Evolutionary conservation across 768 basidiomycete species (phyloP), one percentile per base, ranked within the genome.

Genomic region (Sutorius australiensis): DNA sequence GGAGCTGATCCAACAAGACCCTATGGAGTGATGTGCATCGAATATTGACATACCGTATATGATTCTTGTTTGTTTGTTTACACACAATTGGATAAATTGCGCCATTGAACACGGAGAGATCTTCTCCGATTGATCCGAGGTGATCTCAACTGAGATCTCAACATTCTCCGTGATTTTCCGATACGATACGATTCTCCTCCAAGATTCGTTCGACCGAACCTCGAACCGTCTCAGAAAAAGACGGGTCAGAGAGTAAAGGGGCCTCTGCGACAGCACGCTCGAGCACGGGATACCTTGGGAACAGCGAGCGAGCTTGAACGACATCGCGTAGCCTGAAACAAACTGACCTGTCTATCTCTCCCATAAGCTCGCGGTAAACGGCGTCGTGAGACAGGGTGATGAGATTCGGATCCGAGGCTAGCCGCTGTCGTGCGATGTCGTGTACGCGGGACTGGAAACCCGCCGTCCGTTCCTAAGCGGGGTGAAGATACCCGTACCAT

Each of bases 281-380:
- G 28, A 87, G 76, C 27, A 86, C 71, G 16, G 85, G 84, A 66
- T 82, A 86, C 53, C 86, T 87, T 48, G 27, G 36, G 43, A 33
- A 6, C 6, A 5, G 32, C 27, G 6, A n/a, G n/a, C n/a, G n/a
- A n/a, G n/a, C n/a, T n/a, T 6, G 5, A 30, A 17, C 2, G 6
- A 16, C 27, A 28, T 11, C 16, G 24, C 24, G 24, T 24, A 24
- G 24, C 10, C 3, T 5, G 17, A 33, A 10, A 17, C 31, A 12
- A 6, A 46, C 62, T n/a, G 19, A 82, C 87, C 86, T 78, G 67
- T 87, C 84, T 28, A 89, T 72, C 62, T 90, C 86, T 43, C 87
- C 84, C 73, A 84, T 77, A 13, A 90, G 69, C 57, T 88, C 87
- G 51, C 77, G 72, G 56, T 80, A 73, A n/a, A 81, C 70, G 10